Evolutionary conservation across 139 green algal species (phyloP).

Genomic region (Chlorokybus atmophyticus): DNA sequence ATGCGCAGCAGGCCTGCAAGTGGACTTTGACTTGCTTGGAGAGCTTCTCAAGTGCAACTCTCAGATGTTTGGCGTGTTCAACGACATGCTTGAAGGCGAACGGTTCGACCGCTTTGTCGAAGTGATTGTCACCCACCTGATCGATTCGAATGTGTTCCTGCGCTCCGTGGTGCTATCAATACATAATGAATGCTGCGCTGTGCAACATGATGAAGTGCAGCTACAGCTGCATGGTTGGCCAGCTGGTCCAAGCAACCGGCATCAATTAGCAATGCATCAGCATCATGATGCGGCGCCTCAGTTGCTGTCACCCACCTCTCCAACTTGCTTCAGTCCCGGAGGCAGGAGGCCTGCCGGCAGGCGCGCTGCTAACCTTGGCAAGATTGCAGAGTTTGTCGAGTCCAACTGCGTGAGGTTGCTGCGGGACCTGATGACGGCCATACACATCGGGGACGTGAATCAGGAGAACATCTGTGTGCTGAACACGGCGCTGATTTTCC

Average conservation of each 20-base stretch:
- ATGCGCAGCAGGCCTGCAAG: constrained; percentile 14
- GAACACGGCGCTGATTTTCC: constrained; percentile 29
- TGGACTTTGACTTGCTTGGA: constrained; percentile 30
- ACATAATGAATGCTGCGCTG: too few relatives aligned
- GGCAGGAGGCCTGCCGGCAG: neutral
- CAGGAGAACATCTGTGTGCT: constrained; percentile 36
- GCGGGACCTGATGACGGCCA: constrained; percentile 18
- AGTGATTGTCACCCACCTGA: constrained; percentile 22
- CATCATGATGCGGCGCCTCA: neutral
- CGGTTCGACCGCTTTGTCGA: constrained; percentile 19
- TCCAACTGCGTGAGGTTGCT: constrained; percentile 22
- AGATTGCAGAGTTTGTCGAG: constrained; percentile 12
- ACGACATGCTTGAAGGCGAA: constrained; percentile 12
- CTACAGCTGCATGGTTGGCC: neutral
- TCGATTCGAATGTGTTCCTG: constrained; percentile 33
- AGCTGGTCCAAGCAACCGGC: neutral
- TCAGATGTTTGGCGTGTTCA: constrained; percentile 13
- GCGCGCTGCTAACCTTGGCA: neutral
- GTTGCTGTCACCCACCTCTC: neutral
- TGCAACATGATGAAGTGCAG: too few relatives aligned
- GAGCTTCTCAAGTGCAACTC: constrained; percentile 31
- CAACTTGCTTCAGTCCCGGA: neutral
- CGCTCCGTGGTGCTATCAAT: constrained; percentile 28
- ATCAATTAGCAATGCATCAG: neutral
- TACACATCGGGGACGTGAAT: constrained; percentile 24